Base-by-base conservation (phyloP, 495 filamentous ascomycete genomes). In the Lophiostoma macrostomum region DNA sequence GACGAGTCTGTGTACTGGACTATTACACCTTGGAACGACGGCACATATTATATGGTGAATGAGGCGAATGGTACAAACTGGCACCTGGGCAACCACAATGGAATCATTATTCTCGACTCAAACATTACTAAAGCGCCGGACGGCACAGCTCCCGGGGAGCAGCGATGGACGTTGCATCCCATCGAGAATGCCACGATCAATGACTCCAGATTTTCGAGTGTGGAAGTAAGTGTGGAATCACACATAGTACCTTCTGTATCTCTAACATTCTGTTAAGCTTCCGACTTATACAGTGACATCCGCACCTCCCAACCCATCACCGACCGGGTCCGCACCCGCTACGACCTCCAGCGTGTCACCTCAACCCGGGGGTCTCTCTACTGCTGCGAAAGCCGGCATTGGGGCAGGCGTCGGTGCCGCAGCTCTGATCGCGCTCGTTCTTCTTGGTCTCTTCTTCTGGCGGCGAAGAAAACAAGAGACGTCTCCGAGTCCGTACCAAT, bases 21-120 rank as follows among this genome's bases (percentile, higher is more conserved):
- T 16, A 18, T 55, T 8, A 27, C 12, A 3, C 50, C 57, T 16
- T 60, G 57, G 50, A 51, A 44, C 19, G 57, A 60, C 27, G 50
- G 57, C 5, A 55, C 57, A 2, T 60, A 50, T 28, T 55, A 32
- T 45, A 19, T 60, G 2, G 40, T 38, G 14, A 60, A 60, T 35
- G 23, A 14, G 3, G 37, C 32, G 24, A 61, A 61, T 30, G 47
- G 52, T 1, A 56, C 58, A 2, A 25, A 24, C 0, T 56, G 52
- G 58, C 52, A 61, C 42, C n/a, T 61, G 5, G 11, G 19, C 16
- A 51, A 42, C 22, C 29, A 7, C 4, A 38, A 47, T 20, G 46
- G 38, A n/a, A 13, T 34, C 4, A 12, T 52, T 8, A 40, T 42
- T 0, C 32, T 61, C 46, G 30, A 29, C 22, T 56, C 46, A 19